phyloP scores from a whole-genome alignment of 306 rosid species.

The Medicago arabica region DNA sequence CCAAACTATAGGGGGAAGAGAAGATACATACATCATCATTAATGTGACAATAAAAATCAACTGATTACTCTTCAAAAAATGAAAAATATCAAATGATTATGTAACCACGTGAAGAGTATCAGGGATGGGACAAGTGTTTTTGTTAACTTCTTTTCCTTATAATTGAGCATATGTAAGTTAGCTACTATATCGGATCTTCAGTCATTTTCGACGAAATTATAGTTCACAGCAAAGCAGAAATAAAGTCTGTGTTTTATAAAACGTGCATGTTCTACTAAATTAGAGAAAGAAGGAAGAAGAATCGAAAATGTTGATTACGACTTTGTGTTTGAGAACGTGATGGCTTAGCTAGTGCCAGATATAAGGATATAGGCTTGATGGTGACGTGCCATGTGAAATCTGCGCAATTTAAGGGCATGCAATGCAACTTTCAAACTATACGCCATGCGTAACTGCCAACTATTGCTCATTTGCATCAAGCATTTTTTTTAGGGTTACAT shows the following conservation, averaged over 20 bases:
- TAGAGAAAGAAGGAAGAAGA: background rate
- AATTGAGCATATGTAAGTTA: background rate
- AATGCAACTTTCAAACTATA: background rate
- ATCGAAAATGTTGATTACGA: conserved; percentile 23
- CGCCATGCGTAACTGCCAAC: background rate
- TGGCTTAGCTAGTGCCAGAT: conserved; percentile 38
- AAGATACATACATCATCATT: background rate
- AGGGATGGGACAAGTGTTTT: background rate
- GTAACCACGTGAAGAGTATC: conserved; percentile 38
- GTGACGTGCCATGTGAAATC: conserved; percentile 48
- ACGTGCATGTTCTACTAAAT: conserved; percentile 25
- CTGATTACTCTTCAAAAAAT: too few species aligned
- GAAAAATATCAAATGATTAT: too few species aligned
- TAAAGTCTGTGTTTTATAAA: conserved; percentile 14
- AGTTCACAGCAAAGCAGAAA: conserved; percentile 18
- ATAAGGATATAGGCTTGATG: conserved; percentile 5
- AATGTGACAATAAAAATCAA: background rate
- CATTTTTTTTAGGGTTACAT: too few species aligned
- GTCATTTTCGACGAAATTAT: conserved; percentile 36
- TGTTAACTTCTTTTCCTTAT: background rate
- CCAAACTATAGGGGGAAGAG: too few species aligned
- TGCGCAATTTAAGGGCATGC: conserved; percentile 40
- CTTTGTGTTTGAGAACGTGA: conserved; percentile 34
- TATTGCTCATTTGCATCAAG: too few species aligned
- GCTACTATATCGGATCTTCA: conserved; percentile 39